A percentile compares a stretch with the other conserved stretches of the same genome.
These are phyloP conservation scores for Talaromyces amestolkiae DNA, from an alignment of 2,329 filamentous ascomycete genomes.

Conservation along the genomic window DNA sequence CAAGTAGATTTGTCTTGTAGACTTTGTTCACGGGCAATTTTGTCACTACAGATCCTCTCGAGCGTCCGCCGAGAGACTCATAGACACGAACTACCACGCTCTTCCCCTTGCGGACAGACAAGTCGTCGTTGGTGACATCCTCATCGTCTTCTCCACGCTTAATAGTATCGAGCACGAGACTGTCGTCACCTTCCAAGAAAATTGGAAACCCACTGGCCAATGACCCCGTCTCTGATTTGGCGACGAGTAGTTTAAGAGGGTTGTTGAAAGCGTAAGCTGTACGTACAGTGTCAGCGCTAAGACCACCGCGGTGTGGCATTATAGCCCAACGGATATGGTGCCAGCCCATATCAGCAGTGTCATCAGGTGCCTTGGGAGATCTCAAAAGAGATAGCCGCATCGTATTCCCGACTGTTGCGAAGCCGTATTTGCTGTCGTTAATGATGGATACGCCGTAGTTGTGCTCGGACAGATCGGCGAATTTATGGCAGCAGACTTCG, in stretches of 20 bases:
- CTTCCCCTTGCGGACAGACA: constrained; percentile 66
- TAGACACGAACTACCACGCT: constrained; percentile 84
- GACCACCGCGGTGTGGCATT: constrained; percentile 72
- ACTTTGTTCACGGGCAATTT: constrained; percentile 70
- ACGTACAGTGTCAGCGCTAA: constrained; percentile 71
- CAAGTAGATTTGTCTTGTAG: constrained; percentile 79
- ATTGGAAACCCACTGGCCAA: constrained; percentile 47
- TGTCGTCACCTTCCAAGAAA: constrained; percentile 62
- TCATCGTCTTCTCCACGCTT: constrained; percentile 91
- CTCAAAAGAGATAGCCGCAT: constrained; percentile 88
- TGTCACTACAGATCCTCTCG: constrained; percentile 67
- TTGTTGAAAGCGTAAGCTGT: constrained; percentile 90
- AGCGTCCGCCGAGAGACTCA: constrained; percentile 80
- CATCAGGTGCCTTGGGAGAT: constrained; percentile 88
- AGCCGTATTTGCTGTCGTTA: constrained; percentile 95
- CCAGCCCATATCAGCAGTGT: constrained; percentile 86
- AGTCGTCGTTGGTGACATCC: constrained; percentile 58
- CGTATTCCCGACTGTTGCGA: constrained; percentile 80
- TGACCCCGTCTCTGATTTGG: constrained; percentile 23
- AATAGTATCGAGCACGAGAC: constrained; percentile 79
- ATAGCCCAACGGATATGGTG: constrained; percentile 90
- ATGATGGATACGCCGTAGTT: constrained; percentile 88
- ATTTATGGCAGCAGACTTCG: constrained; percentile 94
- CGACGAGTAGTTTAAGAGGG: constrained; percentile 59
- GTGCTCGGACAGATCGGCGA: constrained; percentile 83